A percentile compares a stretch with the other conserved stretches of the same genome.
These are phyloP conservation scores for Fusarium verrucosum DNA, from an alignment of 2,329 filamentous ascomycete genomes.

Conservation along the genomic window DNA sequence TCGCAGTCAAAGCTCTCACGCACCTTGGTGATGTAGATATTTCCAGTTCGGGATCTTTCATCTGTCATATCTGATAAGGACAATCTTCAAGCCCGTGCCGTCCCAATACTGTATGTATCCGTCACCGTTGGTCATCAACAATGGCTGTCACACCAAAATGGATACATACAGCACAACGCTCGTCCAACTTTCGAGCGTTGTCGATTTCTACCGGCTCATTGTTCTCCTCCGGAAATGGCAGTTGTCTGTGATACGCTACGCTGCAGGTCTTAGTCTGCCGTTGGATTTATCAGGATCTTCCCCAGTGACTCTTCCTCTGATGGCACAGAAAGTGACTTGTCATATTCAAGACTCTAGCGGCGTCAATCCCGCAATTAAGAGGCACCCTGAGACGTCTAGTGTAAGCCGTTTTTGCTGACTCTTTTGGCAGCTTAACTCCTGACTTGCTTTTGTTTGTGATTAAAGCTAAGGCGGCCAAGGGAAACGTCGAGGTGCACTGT, in stretches of 20 bases:
- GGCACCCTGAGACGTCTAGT: neutral
- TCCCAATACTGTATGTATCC: neutral
- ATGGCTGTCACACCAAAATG: constrained; percentile 9
- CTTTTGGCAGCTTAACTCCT: constrained; percentile 15
- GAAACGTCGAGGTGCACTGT: constrained; percentile 25
- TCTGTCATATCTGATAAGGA: constrained; percentile 26
- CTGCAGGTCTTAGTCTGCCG: constrained; percentile 13
- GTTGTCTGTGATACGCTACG: constrained; percentile 23
- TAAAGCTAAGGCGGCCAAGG: neutral
- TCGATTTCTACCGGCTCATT: neutral
- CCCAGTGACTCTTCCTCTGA: constrained; percentile 3
- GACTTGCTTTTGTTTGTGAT: neutral
- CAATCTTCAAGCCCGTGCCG: neutral
- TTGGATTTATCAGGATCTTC: neutral
- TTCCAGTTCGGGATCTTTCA: constrained; percentile 4
- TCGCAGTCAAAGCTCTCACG: neutral
- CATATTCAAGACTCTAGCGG: constrained; percentile 23
- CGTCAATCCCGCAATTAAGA: constrained; percentile 13
- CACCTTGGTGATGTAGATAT: constrained; percentile 8
- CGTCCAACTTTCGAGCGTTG: neutral
- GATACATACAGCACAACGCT: constrained; percentile 10
- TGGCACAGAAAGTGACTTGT: constrained; percentile 39
- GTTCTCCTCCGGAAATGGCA: constrained; percentile 11
- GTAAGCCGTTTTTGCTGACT: constrained; percentile 19
- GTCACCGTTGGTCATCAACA: constrained; percentile 2